Evolutionary conservation across 768 basidiomycete genomes (phyloP).

Genomic region (Naganishia friedmannii): DNA sequence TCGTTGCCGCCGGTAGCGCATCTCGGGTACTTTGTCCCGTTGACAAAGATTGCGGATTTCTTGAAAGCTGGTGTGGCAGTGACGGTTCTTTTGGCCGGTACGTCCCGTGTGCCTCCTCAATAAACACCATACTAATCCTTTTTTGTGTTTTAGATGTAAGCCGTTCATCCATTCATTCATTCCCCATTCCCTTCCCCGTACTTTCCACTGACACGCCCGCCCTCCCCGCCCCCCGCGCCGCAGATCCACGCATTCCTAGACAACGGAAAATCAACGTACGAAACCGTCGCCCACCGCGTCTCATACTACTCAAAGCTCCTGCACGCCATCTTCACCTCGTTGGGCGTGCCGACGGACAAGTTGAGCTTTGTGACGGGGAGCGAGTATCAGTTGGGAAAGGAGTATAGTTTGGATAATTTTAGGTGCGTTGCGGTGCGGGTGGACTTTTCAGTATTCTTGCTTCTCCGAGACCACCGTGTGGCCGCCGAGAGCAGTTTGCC

Average conservation of each 20-base stretch:
- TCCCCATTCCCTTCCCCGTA: background rate
- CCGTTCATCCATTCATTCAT: background rate
- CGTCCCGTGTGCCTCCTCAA: constrained; percentile 1
- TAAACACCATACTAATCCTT: constrained; percentile 59
- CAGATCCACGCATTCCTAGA: constrained; percentile 91
- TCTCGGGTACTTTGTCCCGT: constrained; percentile 91
- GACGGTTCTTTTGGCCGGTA: constrained; percentile 24
- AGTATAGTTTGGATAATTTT: constrained; percentile 95
- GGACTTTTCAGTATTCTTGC: too few species aligned
- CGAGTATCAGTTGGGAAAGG: constrained; percentile 82
- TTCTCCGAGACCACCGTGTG: too few species aligned
- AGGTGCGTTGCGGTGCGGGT: too few species aligned
- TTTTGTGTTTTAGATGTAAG: constrained; percentile 55
- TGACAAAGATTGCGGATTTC: constrained; percentile 95
- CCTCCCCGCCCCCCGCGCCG: constrained; percentile 27
- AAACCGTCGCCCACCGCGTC: constrained; percentile 80
- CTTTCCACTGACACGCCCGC: background rate
- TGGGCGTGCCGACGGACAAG: constrained; percentile 83
- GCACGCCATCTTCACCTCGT: constrained; percentile 74
- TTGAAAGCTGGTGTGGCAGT: constrained; percentile 72
- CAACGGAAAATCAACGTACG: constrained; percentile 90
- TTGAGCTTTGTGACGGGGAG: constrained; percentile 84
- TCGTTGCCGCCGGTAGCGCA: constrained; percentile 70
- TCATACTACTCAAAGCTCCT: constrained; percentile 85
- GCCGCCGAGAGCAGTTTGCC: too few species aligned